A percentile compares a stretch with the other conserved stretches of the same genome.
These are phyloP conservation scores for Mortierella sp. DNA, from an alignment of 371 early-diverging fungal genomes.

Conservation along the genomic window DNA sequence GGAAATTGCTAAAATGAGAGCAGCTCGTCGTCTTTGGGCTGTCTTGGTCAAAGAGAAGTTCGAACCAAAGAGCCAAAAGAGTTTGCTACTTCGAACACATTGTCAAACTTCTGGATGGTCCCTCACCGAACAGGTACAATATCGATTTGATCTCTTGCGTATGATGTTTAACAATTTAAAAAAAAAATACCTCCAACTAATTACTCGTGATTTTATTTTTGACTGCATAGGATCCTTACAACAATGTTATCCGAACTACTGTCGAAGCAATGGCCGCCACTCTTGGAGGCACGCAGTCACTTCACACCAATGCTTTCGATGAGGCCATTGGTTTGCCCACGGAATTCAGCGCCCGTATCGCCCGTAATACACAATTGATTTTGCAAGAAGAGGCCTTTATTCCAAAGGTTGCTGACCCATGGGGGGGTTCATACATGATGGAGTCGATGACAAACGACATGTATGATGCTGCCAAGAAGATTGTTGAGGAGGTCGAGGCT, in stretches of 20 bases:
- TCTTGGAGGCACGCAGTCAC: slow-evolving; percentile 89
- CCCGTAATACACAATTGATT: slow-evolving; percentile 90
- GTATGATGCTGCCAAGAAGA: slow-evolving; percentile 71
- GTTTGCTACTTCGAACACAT: slow-evolving; percentile 84
- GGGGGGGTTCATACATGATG: slow-evolving; percentile 95
- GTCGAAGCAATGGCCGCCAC: slow-evolving; percentile 92
- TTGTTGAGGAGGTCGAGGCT: slow-evolving; percentile 82
- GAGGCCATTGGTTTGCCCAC: slow-evolving; percentile 91
- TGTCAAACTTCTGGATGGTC: slow-evolving; percentile 94
- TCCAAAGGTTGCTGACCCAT: slow-evolving; percentile 86
- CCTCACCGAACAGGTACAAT: slow-evolving; percentile 79
- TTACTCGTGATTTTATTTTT: slow-evolving; percentile 63
- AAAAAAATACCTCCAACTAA: background rate
- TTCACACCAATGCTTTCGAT: slow-evolving; percentile 90
- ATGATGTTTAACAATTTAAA: background rate
- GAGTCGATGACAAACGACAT: slow-evolving; percentile 86
- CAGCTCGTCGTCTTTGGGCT: slow-evolving; percentile 88
- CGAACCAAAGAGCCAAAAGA: slow-evolving; percentile 77
- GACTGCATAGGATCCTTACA: slow-evolving; percentile 78
- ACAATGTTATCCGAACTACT: slow-evolving; percentile 89
- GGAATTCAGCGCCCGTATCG: slow-evolving; percentile 85
- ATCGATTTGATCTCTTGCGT: slow-evolving; percentile 57
- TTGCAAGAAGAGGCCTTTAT: slow-evolving; percentile 88
- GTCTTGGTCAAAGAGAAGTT: slow-evolving; percentile 83
- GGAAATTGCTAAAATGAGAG: slow-evolving; percentile 93